These are phyloP conservation scores for Monosiga brevicollis DNA, from an alignment of 78 protist species.

Conservation along the genomic window DNA sequence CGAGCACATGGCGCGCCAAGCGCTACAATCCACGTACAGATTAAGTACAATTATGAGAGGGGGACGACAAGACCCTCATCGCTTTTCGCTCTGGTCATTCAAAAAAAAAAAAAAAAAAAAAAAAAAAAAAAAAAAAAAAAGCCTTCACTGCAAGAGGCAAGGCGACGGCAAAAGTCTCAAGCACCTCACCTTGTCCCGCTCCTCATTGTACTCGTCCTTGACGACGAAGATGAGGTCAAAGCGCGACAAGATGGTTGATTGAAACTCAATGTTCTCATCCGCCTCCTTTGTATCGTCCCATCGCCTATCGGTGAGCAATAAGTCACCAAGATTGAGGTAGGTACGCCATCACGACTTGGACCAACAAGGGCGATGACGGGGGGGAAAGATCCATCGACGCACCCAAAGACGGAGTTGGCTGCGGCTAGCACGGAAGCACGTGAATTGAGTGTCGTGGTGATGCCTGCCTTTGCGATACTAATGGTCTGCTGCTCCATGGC, in stretches of 20 bases:
- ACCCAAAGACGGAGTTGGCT: slow-evolving; percentile 96
- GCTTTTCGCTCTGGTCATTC: too few relatives aligned
- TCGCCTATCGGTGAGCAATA: background rate
- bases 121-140: background rate
- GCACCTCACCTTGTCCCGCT: slow-evolving; percentile 46
- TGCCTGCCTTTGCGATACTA: slow-evolving; percentile 98
- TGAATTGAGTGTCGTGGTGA: slow-evolving; percentile 96
- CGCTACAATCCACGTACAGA: slow-evolving; percentile 17
- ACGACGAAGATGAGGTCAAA: slow-evolving; percentile 98
- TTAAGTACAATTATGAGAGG: too few relatives aligned
- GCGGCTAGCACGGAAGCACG: slow-evolving; percentile 99
- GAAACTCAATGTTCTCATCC: slow-evolving; percentile 71
- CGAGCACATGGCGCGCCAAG: slow-evolving; percentile 45
- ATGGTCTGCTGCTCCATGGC: slow-evolving; percentile 99
- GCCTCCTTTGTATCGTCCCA: slow-evolving; percentile 37
- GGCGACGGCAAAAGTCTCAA: background rate
- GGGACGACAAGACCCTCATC: too few relatives aligned
- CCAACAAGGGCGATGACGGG: too few relatives aligned
- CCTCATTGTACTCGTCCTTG: slow-evolving; percentile 60
- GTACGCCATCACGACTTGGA: too few relatives aligned
- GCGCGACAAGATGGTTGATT: slow-evolving; percentile 95
- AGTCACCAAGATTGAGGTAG: too few relatives aligned
- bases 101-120: slow-evolving; percentile 2
- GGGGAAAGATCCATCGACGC: background rate
- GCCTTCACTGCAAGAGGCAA: background rate